phyloP scores from a whole-genome alignment of 2,329 filamentous ascomycete genomes.

The Cladophialophora exuberans region DNA sequence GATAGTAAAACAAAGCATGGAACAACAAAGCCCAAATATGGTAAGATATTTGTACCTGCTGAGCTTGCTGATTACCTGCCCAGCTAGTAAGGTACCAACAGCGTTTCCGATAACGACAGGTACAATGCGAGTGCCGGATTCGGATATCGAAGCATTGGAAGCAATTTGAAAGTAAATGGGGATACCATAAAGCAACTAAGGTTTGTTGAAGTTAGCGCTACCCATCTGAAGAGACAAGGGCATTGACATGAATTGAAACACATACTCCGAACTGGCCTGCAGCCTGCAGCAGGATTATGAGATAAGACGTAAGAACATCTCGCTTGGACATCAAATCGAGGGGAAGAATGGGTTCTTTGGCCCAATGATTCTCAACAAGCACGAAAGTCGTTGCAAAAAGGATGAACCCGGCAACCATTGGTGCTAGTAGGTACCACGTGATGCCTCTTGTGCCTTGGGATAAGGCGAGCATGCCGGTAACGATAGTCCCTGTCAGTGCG shows the following conservation, averaged over 20 bases:
- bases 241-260: background rate
- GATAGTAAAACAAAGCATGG: constrained; percentile 56
- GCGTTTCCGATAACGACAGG: constrained; percentile 71
- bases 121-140: constrained; percentile 65
- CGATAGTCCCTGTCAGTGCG: constrained; percentile 49
- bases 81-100: constrained; percentile 62
- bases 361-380: constrained; percentile 38
- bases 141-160: too few relatives aligned
- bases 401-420: constrained; percentile 10
- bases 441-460: constrained; percentile 44
- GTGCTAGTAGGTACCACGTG: background rate
- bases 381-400: constrained; percentile 33
- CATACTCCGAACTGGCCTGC: constrained; percentile 58
- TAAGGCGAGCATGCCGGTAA: constrained; percentile 50
- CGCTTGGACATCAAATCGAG: constrained; percentile 45
- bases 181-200: constrained; percentile 43
- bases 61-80: constrained; percentile 61
- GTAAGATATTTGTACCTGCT: constrained; percentile 61
- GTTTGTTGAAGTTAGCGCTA: background rate
- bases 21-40: constrained; percentile 53
- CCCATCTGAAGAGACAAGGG: background rate
- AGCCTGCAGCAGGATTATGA: constrained; percentile 57
- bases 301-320: constrained; percentile 58
- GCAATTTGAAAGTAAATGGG: constrained; percentile 73
- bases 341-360: constrained; percentile 41